A percentile compares a stretch with the other conserved stretches of the same genome.
Evolutionary conservation across 2,329 filamentous ascomycete genomes (phyloP).

Genomic region (Zarea fungicola): DNA sequence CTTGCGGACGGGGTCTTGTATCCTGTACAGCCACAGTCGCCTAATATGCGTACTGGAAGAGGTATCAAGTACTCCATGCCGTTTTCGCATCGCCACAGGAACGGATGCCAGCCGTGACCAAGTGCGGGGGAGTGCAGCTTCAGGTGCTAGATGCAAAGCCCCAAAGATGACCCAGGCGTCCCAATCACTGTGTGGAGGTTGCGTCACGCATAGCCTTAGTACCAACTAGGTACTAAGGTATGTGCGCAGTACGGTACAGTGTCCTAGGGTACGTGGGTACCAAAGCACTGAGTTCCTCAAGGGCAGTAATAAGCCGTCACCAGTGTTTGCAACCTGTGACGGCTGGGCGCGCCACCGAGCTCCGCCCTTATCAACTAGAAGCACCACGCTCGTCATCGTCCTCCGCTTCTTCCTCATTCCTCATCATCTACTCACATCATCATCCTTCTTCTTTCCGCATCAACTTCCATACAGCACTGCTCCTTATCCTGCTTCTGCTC

Average conservation of each 20-base stretch:
- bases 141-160: background rate
- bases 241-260: too few relatives aligned
- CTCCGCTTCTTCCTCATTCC: conserved; percentile 21
- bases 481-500: conserved; percentile 12
- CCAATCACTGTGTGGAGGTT: conserved; percentile 5
- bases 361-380: conserved; percentile 15
- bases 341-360: background rate
- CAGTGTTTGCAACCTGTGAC: too few relatives aligned
- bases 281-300: too few relatives aligned
- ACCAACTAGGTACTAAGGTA: too few relatives aligned
- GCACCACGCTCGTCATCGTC: conserved; percentile 16
- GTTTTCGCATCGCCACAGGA: conserved; percentile 12
- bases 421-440: conserved; percentile 19
- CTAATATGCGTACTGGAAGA: background rate
- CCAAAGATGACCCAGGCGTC: background rate
- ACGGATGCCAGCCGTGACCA: conserved; percentile 6
- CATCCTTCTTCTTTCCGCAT: conserved; percentile 17
- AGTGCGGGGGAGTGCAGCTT: conserved; percentile 6
- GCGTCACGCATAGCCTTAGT: too few relatives aligned
- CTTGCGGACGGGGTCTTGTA: conserved; percentile 4
- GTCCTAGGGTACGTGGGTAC: too few relatives aligned
- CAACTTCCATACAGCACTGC: conserved; percentile 13
- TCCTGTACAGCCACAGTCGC: background rate
- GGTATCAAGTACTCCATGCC: background rate
- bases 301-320: too few relatives aligned